Base-by-base conservation (phyloP, 805 yeast species). In the Yarrowia sp. region DNA sequence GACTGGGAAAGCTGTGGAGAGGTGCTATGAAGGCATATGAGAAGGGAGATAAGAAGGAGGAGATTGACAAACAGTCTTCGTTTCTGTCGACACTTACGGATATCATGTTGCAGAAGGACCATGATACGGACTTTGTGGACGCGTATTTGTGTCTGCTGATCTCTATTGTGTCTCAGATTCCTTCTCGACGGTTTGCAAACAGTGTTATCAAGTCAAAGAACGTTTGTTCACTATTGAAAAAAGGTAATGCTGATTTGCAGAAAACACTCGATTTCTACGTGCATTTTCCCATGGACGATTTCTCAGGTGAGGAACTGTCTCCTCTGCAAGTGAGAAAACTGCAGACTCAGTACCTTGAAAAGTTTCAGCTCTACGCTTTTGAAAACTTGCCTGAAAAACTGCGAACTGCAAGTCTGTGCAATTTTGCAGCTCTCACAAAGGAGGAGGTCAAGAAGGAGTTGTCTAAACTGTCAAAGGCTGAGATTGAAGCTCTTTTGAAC, bases 261-360 rank as follows among this genome's bases (percentile, higher is more conserved):
- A 62, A 41, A 1, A 44, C 71, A 1, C 64, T 77, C 6, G 67
- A 68, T 9, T 72, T 74, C 50, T 75, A 71, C 42, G 42, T 76
- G 4, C 65, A 73, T 44, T 80, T 75, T 67, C 83, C 84, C 3
- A 69, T 82, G 15, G 76, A 81, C 66, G 84, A 81, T 50, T 73
- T 76, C 45, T 68, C 79, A 0, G 82, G 82, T 10, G 45, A 47
- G 17, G 65, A 61, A 33, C 44, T 45, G 45, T n/a, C 55, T 15
- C 44, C 47, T 17, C 28, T 61, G 44, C 38, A 61, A 22, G 44
- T 61, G n/a, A 32, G 47, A 8, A 48, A 45, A 11, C 38, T 48
- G 11, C 47, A 47, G 38, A 48, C 57, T 4, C 45, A 47, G 35
- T 32, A 47, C 6, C 38, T 61, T 13, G 57, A 61, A 10, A 38